Evolutionary conservation across 2,329 filamentous ascomycete genomes (phyloP), one percentile per base, ranked within the genome.

Genomic region (Escovopsis weberi): DNA sequence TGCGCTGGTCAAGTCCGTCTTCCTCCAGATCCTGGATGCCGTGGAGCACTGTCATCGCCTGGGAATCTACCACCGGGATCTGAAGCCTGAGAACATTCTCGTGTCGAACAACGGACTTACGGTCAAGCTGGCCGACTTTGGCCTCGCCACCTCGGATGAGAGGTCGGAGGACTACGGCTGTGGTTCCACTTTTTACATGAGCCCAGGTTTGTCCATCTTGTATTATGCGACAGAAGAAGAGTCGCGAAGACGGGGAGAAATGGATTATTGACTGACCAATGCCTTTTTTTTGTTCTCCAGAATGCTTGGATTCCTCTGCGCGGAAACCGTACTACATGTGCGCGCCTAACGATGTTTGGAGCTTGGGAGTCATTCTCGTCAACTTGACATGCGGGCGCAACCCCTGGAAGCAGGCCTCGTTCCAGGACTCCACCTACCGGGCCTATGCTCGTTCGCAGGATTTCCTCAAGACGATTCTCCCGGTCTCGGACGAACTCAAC

Each of bases 141-240:
- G 91, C 59, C 76, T 98, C 43, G 91, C 91, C 46, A 96, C 87
- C 23, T 80, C 78, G 45, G 85, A 89, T 51, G 73, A 78, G 51
- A 72, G 81, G 52, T 94, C 89, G 50, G 83, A 87, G 53, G 91
- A 98, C 62, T 95, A 94, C 64, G 91, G 91, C 56, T 98, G 91
- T 61, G 91, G 91, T 49, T 96, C 91, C 30, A 96, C 89, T 12
- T 96, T 96, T 58, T 98, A 98, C 68, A 98, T 96, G 91, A 94
- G 87, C 58, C 91, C 91, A 76, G 89, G 89, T 95, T 82, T 62
- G 76, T 56, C 45, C 47, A 41, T 37, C 30, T 40, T 45, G 39
- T 35, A 43, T n/a, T n/a, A 23, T 23, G 23, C 23, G 23, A 23
- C 3, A 5, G 23, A 23, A 5, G 5, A 23, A 5, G 23, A 23